These are phyloP conservation scores for Eimeria tenella DNA, from an alignment of 169 alveolate species.

Conservation along the genomic window DNA sequence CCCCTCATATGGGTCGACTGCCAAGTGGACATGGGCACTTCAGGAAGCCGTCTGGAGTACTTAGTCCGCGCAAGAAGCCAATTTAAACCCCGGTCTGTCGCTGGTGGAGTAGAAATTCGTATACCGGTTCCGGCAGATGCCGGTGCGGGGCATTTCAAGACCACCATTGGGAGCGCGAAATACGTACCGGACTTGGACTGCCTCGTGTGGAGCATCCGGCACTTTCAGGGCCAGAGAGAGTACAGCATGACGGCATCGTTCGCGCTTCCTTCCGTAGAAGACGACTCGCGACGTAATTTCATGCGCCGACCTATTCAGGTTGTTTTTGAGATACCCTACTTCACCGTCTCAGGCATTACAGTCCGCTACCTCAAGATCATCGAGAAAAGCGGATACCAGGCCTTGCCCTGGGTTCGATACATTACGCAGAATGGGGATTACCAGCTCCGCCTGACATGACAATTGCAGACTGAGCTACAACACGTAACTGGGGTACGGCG, in stretches of 20 bases:
- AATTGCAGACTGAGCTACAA: not conserved
- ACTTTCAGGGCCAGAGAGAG: conserved; percentile 99
- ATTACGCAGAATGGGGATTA: conserved; percentile 99
- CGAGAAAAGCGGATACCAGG: conserved; percentile 97
- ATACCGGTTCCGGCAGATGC: conserved; percentile 99
- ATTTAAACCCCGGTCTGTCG: conserved; percentile 92
- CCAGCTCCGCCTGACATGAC: conserved; percentile 97
- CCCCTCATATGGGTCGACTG: conserved; percentile 98
- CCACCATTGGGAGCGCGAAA: conserved; percentile 97
- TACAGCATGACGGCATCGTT: conserved; percentile 97
- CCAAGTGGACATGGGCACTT: conserved; percentile 91
- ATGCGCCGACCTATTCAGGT: conserved; percentile 96
- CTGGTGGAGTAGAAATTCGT: conserved; percentile 97
- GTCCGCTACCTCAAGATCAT: conserved; percentile 98
- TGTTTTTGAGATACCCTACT: conserved; percentile 99
- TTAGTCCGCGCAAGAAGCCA: conserved; percentile 90
- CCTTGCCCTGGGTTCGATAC: conserved; percentile 99
- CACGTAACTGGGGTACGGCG: not conserved
- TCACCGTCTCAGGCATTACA: conserved; percentile 98
- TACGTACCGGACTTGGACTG: conserved; percentile 97
- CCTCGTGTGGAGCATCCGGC: conserved; percentile 97
- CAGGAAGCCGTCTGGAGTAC: conserved; percentile 95
- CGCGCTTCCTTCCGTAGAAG: conserved; percentile 97
- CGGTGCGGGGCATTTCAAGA: conserved; percentile 91
- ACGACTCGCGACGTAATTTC: conserved; percentile 93